Percentiles rank a stretch among this genome's conserved stretches.
Conservation (phyloP, 352 stramenopile species). For the Globisporangium acanthophoron region DNA sequence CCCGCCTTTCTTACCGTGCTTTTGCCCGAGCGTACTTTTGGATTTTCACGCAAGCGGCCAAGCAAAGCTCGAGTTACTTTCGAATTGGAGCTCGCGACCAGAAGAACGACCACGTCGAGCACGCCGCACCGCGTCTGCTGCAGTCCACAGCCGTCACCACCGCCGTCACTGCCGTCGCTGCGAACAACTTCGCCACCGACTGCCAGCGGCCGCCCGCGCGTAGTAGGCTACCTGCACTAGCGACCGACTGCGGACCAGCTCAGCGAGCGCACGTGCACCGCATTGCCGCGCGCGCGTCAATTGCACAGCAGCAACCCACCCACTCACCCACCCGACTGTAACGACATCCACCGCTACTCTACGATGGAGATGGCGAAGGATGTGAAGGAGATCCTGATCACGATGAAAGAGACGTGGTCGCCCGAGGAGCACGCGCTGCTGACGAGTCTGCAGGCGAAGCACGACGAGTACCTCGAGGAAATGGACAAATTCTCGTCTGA, state of each 20-base stretch:
- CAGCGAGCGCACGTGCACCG: too few relatives aligned
- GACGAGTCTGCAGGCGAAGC: slow-evolving; percentile 51
- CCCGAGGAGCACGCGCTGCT: slow-evolving; percentile 66
- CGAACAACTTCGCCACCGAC: not conserved
- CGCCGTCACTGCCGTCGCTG: too few relatives aligned
- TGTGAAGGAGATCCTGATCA: slow-evolving; percentile 74
- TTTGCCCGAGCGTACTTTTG: slow-evolving; percentile 5
- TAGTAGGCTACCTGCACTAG: too few relatives aligned
- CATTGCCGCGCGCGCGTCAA: not conserved
- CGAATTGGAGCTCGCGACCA: slow-evolving; percentile 6
- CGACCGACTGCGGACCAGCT: too few relatives aligned
- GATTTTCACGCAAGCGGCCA: slow-evolving; percentile 3
- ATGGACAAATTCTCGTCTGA: slow-evolving; percentile 64
- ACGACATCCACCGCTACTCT: not conserved
- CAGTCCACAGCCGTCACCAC: too few relatives aligned
- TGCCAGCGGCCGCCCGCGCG: too few relatives aligned
- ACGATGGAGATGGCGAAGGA: slow-evolving; percentile 81
- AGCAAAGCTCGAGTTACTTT: slow-evolving; percentile 1
- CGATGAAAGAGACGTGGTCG: slow-evolving; percentile 70
- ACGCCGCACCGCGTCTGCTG: not conserved
- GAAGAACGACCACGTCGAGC: not conserved
- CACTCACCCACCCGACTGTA: not conserved
- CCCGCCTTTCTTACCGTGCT: slow-evolving; percentile 3
- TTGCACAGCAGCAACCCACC: not conserved
- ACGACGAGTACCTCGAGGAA: slow-evolving; percentile 63